phyloP scores from a whole-genome alignment of 306 rosid genomes.

The Delonix regia region DNA sequence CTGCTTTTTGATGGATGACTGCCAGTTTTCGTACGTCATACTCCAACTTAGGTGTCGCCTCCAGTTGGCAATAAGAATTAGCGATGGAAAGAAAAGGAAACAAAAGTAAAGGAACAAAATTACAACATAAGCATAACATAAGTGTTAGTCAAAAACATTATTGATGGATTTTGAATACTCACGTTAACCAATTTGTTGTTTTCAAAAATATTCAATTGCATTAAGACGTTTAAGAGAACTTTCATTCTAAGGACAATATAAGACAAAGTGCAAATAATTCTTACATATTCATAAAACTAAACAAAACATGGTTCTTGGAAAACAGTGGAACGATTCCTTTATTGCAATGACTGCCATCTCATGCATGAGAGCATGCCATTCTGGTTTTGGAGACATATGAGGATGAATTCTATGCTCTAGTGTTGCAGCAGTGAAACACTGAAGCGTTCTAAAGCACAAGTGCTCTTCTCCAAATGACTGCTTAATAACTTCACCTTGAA shows the following conservation, averaged over 20 bases:
- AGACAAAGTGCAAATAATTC: conserved; percentile 28
- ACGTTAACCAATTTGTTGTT: conserved; percentile 7
- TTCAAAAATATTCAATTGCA: background rate
- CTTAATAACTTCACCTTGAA: conserved; percentile 93
- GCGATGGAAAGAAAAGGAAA: conserved; percentile 3
- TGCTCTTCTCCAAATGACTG: conserved; percentile 92
- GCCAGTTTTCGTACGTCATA: conserved; percentile 88
- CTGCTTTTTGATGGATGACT: conserved; percentile 88
- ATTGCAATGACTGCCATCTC: conserved; percentile 85
- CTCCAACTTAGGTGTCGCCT: conserved; percentile 88
- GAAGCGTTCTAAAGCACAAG: too few species aligned
- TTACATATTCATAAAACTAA: conserved; percentile 79
- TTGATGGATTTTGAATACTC: background rate
- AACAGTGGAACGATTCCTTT: conserved; percentile 71
- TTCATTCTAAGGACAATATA: background rate
- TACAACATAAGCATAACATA: too few species aligned
- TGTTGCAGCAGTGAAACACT: conserved; percentile 88
- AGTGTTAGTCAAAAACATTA: background rate
- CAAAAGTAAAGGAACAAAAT: background rate
- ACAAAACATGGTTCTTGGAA: conserved; percentile 86
- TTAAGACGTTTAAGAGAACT: conserved; percentile 11
- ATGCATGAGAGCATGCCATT: too few species aligned
- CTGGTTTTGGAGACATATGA: conserved; percentile 80
- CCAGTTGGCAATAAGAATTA: conserved; percentile 19
- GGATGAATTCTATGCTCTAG: conserved; percentile 94